Percentiles rank a stretch among this genome's conserved stretches.
These are phyloP conservation scores for thale cress (Arabidopsis thaliana) DNA, from an alignment of 345 rosid genomes.

Conservation along the genomic window DNA sequence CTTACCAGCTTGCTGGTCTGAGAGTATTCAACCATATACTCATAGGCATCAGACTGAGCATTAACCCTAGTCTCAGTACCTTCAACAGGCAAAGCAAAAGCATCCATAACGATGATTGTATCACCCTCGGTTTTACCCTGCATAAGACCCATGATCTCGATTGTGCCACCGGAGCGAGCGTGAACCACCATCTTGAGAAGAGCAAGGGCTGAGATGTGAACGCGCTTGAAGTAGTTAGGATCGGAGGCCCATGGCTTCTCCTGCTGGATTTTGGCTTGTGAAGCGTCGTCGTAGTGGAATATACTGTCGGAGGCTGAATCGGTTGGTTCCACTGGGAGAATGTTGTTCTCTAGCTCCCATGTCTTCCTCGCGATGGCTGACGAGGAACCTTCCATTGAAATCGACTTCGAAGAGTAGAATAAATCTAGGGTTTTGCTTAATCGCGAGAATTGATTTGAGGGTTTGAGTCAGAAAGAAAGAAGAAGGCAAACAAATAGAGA, in stretches of 20 bases:
- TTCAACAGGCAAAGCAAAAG: constrained; percentile 99
- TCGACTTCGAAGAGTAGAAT: not conserved
- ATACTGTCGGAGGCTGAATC: constrained; percentile 64
- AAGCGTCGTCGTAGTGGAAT: constrained; percentile 62
- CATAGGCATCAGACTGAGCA: constrained; percentile 99
- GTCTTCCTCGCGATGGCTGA: constrained; percentile 86
- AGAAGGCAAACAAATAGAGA: constrained; percentile 3
- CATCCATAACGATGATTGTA: constrained; percentile 97
- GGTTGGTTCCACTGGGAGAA: constrained; percentile 59
- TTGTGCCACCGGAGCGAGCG: constrained; percentile 99
- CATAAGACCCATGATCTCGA: constrained; percentile 99
- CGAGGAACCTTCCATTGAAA: constrained; percentile 49
- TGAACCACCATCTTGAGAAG: constrained; percentile 99
- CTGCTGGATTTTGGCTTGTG: constrained; percentile 49
- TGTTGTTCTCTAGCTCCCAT: constrained; percentile 97
- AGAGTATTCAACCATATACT: constrained; percentile 98
- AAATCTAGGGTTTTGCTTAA: constrained; percentile 23
- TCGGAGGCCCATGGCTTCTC: constrained; percentile 96
- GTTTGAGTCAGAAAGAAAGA: not conserved
- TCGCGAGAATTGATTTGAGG: not conserved
- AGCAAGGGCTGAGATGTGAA: constrained; percentile 96
- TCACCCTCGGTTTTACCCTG: constrained; percentile 99
- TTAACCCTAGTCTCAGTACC: constrained; percentile 97
- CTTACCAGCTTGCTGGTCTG: constrained; percentile 94
- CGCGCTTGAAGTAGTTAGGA: constrained; percentile 97